These are phyloP conservation scores for Eucalyptus marginata DNA, from an alignment of 345 rosid genomes.

Conservation along the genomic window DNA sequence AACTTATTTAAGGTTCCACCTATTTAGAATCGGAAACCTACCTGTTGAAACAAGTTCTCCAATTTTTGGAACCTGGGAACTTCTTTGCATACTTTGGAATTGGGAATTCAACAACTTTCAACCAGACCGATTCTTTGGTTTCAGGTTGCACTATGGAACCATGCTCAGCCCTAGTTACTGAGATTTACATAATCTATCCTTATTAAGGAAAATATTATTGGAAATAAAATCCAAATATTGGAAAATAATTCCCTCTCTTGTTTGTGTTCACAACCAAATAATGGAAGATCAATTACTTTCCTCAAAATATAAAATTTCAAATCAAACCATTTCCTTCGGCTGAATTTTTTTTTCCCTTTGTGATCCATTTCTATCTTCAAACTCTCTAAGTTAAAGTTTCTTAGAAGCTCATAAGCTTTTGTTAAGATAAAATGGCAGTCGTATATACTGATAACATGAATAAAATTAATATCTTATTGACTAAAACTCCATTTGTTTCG, in stretches of 20 bases:
- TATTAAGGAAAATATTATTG: background rate
- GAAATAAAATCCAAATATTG: background rate
- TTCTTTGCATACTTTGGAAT: too few relatives aligned
- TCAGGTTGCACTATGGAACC: too few relatives aligned
- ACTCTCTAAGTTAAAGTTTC: background rate
- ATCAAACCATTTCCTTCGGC: background rate
- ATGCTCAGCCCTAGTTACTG: accelerated
- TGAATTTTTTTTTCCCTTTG: background rate
- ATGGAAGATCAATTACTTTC: background rate
- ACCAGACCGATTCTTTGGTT: accelerated
- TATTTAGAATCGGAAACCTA: too few relatives aligned
- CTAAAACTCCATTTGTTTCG: background rate
- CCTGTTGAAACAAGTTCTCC: too few relatives aligned
- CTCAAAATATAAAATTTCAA: background rate
- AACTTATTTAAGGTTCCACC: accelerated
- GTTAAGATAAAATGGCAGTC: background rate
- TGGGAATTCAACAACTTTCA: too few relatives aligned
- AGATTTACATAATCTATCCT: background rate
- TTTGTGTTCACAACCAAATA: background rate
- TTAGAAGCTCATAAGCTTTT: background rate
- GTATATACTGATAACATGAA: background rate
- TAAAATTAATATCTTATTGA: background rate
- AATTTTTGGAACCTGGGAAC: too few relatives aligned
- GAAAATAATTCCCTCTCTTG: background rate
- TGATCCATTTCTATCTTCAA: background rate